Evolutionary conservation across 1,284 basidiomycete species (phyloP), one percentile per base, ranked within the genome.

Genomic region (Papiliotrema flavescens): DNA sequence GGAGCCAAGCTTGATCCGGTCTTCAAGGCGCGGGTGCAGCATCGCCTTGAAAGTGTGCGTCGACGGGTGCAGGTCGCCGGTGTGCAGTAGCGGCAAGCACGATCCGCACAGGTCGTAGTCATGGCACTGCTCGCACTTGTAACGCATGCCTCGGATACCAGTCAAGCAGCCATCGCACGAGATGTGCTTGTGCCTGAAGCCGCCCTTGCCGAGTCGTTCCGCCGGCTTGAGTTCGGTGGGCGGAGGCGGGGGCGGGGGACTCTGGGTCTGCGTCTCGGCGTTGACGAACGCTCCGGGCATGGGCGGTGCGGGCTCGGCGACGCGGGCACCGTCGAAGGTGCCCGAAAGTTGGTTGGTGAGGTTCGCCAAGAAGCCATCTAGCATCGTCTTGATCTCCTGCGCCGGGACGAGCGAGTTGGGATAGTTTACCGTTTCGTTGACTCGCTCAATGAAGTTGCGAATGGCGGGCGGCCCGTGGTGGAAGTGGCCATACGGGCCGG

Each of bases 81-180:
- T 69, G 62, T 70, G 56, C 17, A 75, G 62, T 22, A 69, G 57
- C 0, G 71, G 70, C 11, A 75, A 56, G 54, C 73, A 75, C 7
- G 67, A 67, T 22, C 70, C 70, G 48, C 73, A 75, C 9, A 75
- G 63, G 51, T 75, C 73, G 52, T 73, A 75, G 56, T 75, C 73
- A 22, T 63, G 59, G 61, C 73, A 73, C 55, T 68, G 20, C 55
- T 71, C 68, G 57, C 73, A 75, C 61, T 73, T 73, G 68, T 73
- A 75, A 24, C 73, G 59, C 54, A 73, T 65, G 19, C 71, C 73
- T 32, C 70, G 62, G 48, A 75, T 71, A 49, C 69, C 70, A 11
- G 65, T 61, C 26, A 69, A 57, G 49, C 73, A 75, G 17, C 69
- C 70, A 54, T 75, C 73, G 55, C 73, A 75, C 22, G 68, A 66